phyloP scores from a whole-genome alignment of 768 basidiomycete genomes.

The Suillus lakei region DNA sequence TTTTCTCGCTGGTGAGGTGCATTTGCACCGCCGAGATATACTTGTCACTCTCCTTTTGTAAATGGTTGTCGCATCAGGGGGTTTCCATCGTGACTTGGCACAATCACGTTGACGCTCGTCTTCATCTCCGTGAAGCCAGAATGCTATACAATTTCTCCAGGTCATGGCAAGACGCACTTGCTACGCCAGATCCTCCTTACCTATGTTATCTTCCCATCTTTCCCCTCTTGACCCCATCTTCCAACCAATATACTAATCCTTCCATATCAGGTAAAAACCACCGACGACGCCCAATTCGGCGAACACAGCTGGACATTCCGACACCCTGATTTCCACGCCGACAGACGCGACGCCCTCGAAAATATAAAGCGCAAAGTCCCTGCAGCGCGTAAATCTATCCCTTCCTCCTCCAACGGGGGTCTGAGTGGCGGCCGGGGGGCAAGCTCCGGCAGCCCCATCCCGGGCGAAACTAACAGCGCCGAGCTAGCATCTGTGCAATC shows the following conservation, averaged over 20 bases:
- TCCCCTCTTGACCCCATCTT: not conserved
- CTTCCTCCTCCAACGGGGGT: slow-evolving; percentile 26
- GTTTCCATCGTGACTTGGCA: not conserved
- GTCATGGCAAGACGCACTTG: not conserved
- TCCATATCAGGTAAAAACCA: slow-evolving; percentile 68
- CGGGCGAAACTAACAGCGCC: slow-evolving; percentile 12
- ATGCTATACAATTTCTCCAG: too few relatives aligned
- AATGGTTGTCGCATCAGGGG: not conserved
- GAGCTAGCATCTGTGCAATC: slow-evolving; percentile 32
- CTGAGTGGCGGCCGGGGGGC: not conserved
- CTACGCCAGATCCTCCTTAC: not conserved
- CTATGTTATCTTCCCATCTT: not conserved
- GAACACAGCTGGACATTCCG: slow-evolving; percentile 61
- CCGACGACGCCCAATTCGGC: slow-evolving; percentile 76
- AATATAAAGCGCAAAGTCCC: slow-evolving; percentile 69
- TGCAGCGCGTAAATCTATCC: slow-evolving; percentile 34
- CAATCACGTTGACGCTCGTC: not conserved
- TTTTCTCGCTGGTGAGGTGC: not conserved
- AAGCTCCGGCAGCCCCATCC: slow-evolving; percentile 13
- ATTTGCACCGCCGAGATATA: not conserved
- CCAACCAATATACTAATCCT: not conserved
- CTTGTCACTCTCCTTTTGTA: slow-evolving; percentile 1
- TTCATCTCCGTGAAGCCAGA: not conserved
- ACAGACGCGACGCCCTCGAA: slow-evolving; percentile 59
- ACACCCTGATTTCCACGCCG: slow-evolving; percentile 57